These are phyloP conservation scores for Boechera stricta DNA, from an alignment of 345 rosid genomes.

Conservation along the genomic window DNA sequence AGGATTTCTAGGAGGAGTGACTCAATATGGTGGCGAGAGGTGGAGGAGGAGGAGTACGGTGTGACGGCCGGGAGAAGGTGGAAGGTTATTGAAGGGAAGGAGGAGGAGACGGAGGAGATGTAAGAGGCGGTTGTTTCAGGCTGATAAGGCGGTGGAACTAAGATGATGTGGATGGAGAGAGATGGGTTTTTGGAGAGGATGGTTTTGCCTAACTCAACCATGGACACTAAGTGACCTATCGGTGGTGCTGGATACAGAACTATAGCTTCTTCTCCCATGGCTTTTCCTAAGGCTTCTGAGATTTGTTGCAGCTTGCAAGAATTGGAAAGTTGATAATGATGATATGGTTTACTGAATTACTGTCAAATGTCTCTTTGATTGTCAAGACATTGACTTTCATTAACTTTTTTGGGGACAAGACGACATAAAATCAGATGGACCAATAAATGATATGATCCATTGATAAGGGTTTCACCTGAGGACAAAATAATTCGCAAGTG, in stretches of 20 bases:
- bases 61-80: constrained; percentile 51
- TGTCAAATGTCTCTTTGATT: constrained; percentile 9
- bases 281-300: neutral
- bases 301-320: neutral
- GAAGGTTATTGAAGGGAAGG: constrained; percentile 56
- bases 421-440: constrained; percentile 9
- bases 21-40: constrained; percentile 45
- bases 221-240: constrained; percentile 70
- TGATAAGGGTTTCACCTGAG: neutral
- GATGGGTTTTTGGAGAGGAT: constrained; percentile 57
- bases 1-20: constrained; percentile 44
- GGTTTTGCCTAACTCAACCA: constrained; percentile 74
- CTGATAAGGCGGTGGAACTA: constrained; percentile 52
- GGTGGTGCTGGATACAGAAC: constrained; percentile 69
- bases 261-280: constrained; percentile 48
- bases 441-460: neutral
- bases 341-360: neutral
- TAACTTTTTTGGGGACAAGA: neutral
- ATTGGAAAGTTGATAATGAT: constrained; percentile 13
- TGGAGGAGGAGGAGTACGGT: constrained; percentile 38
- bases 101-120: constrained; percentile 41
- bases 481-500: neutral
- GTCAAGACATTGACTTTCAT: neutral
- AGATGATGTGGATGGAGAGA: constrained; percentile 57
- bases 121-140: constrained; percentile 47